Percentiles rank a stretch among this genome's conserved stretches.
Conservation (phyloP, 2,329 filamentous ascomycete genomes). For the Neopestalotiopsis sp. region DNA sequence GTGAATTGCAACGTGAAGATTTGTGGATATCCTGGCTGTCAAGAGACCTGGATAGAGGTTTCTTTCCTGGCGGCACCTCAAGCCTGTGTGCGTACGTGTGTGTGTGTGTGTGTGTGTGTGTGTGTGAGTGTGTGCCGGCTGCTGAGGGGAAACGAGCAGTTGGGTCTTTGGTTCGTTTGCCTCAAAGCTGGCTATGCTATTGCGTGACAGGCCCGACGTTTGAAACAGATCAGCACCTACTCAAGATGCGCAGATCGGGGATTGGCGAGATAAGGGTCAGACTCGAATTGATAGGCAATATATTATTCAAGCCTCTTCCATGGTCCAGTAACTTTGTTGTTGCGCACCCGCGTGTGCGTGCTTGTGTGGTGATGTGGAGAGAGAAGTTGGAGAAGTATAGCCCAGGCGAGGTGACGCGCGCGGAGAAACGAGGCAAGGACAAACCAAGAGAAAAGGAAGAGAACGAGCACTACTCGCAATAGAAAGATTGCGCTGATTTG, state of each 20-base stretch:
- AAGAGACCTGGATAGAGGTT: constrained; percentile 29
- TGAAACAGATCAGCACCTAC: background rate
- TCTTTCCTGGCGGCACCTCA: constrained; percentile 30
- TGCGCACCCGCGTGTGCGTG: background rate
- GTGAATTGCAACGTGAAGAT: constrained; percentile 40
- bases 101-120: too few species aligned
- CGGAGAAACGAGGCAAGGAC: constrained; percentile 7
- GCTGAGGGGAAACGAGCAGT: constrained; percentile 1
- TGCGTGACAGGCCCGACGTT: constrained; percentile 2
- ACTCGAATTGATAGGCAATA: constrained; percentile 4
- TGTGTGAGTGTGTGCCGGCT: background rate
- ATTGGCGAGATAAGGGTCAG: background rate
- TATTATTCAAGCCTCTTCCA: constrained; percentile 9
- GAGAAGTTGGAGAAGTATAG: constrained; percentile 10
- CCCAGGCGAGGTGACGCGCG: constrained; percentile 8
- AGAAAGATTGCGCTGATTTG: background rate
- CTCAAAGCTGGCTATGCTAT: background rate
- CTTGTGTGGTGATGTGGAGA: background rate
- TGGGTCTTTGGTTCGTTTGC: background rate
- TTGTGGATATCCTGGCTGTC: constrained; percentile 40
- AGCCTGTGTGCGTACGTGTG: background rate
- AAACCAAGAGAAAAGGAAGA: background rate
- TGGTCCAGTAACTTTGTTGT: background rate
- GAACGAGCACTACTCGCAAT: background rate
- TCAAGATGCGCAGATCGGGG: background rate